Percentiles rank a stretch among this genome's conserved stretches.
These are phyloP conservation scores for Dactylellina parvicollis DNA, from an alignment of 2,329 filamentous ascomycete genomes.

Conservation along the genomic window DNA sequence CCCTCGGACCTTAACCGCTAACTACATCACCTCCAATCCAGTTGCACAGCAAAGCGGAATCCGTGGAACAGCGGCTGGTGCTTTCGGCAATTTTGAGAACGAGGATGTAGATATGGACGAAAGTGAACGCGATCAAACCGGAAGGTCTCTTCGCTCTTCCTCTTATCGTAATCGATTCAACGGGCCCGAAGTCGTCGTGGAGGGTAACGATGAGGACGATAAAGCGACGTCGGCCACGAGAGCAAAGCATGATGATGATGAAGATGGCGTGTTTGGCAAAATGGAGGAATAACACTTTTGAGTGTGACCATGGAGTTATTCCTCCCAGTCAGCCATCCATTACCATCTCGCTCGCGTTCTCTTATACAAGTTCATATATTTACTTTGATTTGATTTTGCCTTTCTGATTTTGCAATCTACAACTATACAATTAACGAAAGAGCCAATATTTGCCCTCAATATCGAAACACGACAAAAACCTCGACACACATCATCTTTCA, in stretches of 20 bases:
- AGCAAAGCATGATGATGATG: slow-evolving; percentile 84
- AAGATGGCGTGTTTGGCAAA: slow-evolving; percentile 92
- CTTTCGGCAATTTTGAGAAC: slow-evolving; percentile 64
- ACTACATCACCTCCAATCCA: slow-evolving; percentile 70
- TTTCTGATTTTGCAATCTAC: slow-evolving; percentile 10
- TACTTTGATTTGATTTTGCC: slow-evolving; percentile 2
- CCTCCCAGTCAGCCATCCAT: slow-evolving; percentile 24
- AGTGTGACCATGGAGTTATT: slow-evolving; percentile 6
- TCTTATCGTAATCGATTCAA: slow-evolving; percentile 39
- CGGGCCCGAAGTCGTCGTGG: slow-evolving; percentile 55
- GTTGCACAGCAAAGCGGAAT: slow-evolving; percentile 73
- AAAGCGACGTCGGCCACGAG: slow-evolving; percentile 67
- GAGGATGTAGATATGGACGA: slow-evolving; percentile 73
- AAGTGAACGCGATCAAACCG: slow-evolving; percentile 67
- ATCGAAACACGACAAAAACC: slow-evolving; percentile 4
- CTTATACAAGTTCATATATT: not conserved
- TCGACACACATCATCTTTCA: not conserved
- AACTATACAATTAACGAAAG: slow-evolving; percentile 13
- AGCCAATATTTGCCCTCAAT: slow-evolving; percentile 19
- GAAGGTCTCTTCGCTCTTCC: slow-evolving; percentile 25
- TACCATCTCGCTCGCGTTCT: not conserved
- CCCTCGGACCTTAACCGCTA: slow-evolving; percentile 62
- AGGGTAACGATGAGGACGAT: slow-evolving; percentile 55
- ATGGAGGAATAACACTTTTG: slow-evolving; percentile 80
- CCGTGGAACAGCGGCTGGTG: slow-evolving; percentile 64